A percentile compares a stretch with the other conserved stretches of the same genome.
phyloP scores from a whole-genome alignment of 164 flowering plant genomes.

The Vitis riparia region DNA sequence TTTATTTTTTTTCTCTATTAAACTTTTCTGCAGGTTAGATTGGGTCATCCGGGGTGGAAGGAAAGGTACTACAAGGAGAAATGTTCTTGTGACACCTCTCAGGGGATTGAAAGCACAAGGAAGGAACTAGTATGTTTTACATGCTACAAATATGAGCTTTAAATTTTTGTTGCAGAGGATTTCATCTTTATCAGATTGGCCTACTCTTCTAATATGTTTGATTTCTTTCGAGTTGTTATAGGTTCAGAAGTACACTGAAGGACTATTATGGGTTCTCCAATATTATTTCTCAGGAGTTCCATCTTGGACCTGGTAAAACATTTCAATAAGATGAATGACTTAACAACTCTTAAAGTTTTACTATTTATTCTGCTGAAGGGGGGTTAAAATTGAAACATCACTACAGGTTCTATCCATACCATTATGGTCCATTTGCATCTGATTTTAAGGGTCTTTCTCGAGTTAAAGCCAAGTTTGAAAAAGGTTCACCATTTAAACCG shows the following conservation, averaged over 20 bases:
- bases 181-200: too few relatives aligned
- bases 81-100: constrained; percentile 25
- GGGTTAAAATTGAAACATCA: too few relatives aligned
- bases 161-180: too few relatives aligned
- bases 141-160: too few relatives aligned
- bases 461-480: constrained; percentile 24
- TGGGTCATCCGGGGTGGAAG: constrained; percentile 41
- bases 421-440: constrained; percentile 63
- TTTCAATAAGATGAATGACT: neutral
- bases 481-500: constrained; percentile 50
- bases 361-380: too few relatives aligned
- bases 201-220: neutral
- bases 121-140: constrained; percentile 28
- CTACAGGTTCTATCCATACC: constrained; percentile 50
- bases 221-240: constrained; percentile 9
- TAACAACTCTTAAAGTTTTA: too few relatives aligned
- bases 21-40: constrained; percentile 25
- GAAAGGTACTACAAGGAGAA: constrained; percentile 46
- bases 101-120: constrained; percentile 31
- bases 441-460: constrained; percentile 40
- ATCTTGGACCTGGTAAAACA: constrained; percentile 59
- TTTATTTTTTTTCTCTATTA: too few relatives aligned
- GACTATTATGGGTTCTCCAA: constrained; percentile 50
- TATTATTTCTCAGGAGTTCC: constrained; percentile 51
- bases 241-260: constrained; percentile 53